Evolutionary conservation across 805 yeast species (phyloP).

Genomic region (Saturnispora quitensis): DNA sequence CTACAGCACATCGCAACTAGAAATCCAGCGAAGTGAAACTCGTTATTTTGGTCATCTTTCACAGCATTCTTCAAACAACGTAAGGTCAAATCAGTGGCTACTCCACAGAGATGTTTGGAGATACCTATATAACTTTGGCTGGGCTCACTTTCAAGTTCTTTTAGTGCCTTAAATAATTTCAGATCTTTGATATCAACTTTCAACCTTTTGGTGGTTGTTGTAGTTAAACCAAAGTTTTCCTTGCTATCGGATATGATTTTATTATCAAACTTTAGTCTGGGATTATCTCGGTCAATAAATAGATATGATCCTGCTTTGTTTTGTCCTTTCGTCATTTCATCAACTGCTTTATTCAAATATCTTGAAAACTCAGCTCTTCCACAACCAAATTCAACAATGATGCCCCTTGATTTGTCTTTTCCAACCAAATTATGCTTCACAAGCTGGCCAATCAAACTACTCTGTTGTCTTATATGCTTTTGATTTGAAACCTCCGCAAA

Average conservation of each 20-base stretch:
- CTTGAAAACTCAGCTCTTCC: constrained; percentile 82
- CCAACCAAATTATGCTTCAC: constrained; percentile 33
- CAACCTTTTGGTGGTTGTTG: constrained; percentile 31
- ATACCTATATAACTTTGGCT: constrained; percentile 39
- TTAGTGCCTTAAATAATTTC: constrained; percentile 37
- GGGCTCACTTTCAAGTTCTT: constrained; percentile 14
- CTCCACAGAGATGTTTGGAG: constrained; percentile 89
- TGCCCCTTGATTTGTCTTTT: constrained; percentile 13
- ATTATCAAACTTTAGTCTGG: constrained; percentile 68
- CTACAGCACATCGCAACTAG: constrained; percentile 91
- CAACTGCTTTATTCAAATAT: constrained; percentile 36
- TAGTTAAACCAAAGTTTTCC: constrained; percentile 14
- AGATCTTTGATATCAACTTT: constrained; percentile 79
- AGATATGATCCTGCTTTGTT: constrained; percentile 30
- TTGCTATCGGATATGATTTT: constrained; percentile 51
- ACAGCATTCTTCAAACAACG: constrained; percentile 40
- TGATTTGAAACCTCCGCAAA: constrained; percentile 43
- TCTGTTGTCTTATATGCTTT: constrained; percentile 78
- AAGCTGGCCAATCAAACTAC: constrained; percentile 67
- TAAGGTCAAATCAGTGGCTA: constrained; percentile 82
- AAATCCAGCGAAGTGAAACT: constrained; percentile 37
- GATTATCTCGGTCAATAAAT: constrained; percentile 67
- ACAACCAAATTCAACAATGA: constrained; percentile 77
- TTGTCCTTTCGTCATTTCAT: constrained; percentile 9
- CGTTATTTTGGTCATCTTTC: constrained; percentile 7